These are phyloP conservation scores for Leccinum aurantiacum DNA, from an alignment of 768 basidiomycete species.

Conservation along the genomic window DNA sequence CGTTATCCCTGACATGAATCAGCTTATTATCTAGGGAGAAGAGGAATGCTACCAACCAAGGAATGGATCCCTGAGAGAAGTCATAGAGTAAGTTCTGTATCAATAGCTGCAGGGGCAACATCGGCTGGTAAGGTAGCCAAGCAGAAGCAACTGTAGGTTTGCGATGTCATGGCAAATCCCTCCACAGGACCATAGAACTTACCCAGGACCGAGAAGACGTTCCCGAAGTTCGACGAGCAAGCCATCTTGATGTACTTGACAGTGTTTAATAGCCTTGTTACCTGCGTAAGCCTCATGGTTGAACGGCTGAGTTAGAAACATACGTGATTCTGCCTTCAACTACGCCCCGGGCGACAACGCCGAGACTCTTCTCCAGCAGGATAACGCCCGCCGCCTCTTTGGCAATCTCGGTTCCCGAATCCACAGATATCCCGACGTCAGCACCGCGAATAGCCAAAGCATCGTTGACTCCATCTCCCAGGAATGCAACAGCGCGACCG, in stretches of 20 bases:
- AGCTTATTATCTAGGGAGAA: background rate
- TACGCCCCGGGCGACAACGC: constrained; percentile 34
- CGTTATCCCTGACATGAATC: constrained; percentile 33
- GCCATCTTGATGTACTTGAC: constrained; percentile 41
- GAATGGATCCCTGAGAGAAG: constrained; percentile 38
- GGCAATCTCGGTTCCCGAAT: constrained; percentile 36
- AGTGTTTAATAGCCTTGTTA: constrained; percentile 35
- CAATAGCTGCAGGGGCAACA: constrained; percentile 35
- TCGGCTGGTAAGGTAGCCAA: constrained; percentile 39
- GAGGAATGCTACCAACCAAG: constrained; percentile 25
- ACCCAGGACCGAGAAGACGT: constrained; percentile 35
- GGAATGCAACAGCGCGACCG: constrained; percentile 32
- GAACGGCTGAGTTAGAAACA: constrained; percentile 4
- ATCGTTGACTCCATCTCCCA: constrained; percentile 34
- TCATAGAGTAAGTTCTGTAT: constrained; percentile 37
- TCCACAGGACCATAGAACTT: constrained; percentile 2
- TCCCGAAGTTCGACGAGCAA: constrained; percentile 38
- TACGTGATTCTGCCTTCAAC: constrained; percentile 36
- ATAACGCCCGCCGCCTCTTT: constrained; percentile 40
- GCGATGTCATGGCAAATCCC: background rate
- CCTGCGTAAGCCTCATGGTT: constrained; percentile 9
- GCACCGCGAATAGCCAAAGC: constrained; percentile 34
- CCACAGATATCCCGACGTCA: constrained; percentile 35
- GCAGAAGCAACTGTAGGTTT: constrained; percentile 33
- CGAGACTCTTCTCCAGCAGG: constrained; percentile 37